Conservation (phyloP, 257 asterid species). For the Solanum sejunctum region DNA sequence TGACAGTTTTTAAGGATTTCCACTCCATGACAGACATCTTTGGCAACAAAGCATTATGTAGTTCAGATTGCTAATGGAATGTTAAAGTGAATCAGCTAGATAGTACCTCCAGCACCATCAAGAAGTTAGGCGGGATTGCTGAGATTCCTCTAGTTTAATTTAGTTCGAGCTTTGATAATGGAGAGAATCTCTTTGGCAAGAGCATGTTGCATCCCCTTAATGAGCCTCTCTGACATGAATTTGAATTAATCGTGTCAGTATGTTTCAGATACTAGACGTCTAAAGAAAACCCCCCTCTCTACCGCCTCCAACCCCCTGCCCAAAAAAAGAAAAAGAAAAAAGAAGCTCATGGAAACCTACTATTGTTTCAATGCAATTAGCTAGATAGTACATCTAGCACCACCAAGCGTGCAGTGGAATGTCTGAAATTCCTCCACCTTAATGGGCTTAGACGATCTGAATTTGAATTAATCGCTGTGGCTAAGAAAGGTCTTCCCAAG, state of each 20-base stretch:
- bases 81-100: background rate
- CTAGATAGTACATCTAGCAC: background rate
- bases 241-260: background rate
- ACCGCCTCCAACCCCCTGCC: too few species aligned
- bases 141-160: background rate
- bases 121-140: background rate
- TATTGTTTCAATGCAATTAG: background rate
- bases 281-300: background rate
- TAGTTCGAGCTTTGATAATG: background rate
- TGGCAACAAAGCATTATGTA: background rate
- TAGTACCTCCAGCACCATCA: background rate
- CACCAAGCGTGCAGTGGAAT: background rate
- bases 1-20: background rate
- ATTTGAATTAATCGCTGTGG: background rate
- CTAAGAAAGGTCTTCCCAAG: too few species aligned
- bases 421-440: background rate
- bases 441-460: background rate
- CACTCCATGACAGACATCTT: background rate
- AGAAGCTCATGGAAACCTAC: background rate
- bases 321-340: too few species aligned
- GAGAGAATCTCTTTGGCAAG: background rate
- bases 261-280: background rate
- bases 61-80: background rate
- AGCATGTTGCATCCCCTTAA: background rate
- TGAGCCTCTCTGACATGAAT: background rate